A percentile compares a stretch with the other conserved stretches of the same genome.
These are phyloP conservation scores for Excoecaria agallocha DNA, from an alignment of 345 rosid species.

Conservation along the genomic window DNA sequence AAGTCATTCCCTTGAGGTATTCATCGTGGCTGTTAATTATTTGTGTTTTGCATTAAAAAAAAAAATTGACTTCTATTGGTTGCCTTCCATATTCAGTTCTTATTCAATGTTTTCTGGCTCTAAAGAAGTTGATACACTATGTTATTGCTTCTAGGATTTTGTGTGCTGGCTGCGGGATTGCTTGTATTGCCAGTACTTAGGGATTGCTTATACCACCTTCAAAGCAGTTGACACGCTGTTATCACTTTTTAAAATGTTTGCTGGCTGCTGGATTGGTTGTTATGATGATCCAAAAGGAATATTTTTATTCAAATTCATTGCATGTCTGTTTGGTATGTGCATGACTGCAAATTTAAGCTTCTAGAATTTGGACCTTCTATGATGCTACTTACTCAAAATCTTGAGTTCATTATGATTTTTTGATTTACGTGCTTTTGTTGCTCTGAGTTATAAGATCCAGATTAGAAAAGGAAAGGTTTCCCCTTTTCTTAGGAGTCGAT, in stretches of 20 bases:
- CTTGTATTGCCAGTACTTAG: neutral
- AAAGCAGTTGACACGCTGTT: too few species aligned
- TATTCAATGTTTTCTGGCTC: neutral
- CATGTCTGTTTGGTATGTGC: neutral
- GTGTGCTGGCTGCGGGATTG: neutral
- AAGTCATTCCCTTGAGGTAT: slow-evolving; percentile 79
- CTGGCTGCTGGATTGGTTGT: too few species aligned
- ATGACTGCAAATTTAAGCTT: neutral
- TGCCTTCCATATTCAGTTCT: neutral
- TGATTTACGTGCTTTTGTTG: neutral
- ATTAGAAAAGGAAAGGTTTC: too few species aligned
- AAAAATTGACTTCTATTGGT: neutral
- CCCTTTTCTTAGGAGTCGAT: neutral
- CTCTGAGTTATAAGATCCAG: neutral
- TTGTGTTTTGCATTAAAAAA: neutral
- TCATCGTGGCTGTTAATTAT: neutral
- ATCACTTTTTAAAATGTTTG: too few species aligned
- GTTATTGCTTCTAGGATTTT: neutral
- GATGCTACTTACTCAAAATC: too few species aligned
- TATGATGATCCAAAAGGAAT: too few species aligned
- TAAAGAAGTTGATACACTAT: neutral
- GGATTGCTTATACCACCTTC: too few species aligned
- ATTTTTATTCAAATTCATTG: too few species aligned
- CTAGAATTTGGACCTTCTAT: too few species aligned
- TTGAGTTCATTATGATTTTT: neutral